Evolutionary conservation across 805 yeast genomes (phyloP).

Genomic region (Lachancea dasiensis): DNA sequence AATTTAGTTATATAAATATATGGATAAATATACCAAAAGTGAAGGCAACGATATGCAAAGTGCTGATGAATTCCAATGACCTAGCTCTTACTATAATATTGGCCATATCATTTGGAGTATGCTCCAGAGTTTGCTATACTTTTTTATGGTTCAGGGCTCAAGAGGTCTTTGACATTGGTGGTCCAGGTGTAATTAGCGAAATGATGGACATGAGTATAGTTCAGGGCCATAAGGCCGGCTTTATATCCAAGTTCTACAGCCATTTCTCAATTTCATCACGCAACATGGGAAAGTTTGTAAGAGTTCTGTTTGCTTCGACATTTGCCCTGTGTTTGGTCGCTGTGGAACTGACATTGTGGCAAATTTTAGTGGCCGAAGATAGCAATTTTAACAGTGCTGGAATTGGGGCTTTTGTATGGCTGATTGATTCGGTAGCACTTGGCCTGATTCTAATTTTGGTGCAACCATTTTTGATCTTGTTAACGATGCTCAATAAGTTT

Average conservation of each 20-base stretch:
- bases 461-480: constrained; percentile 28
- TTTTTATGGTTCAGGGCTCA: constrained; percentile 16
- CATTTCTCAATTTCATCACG: constrained; percentile 29
- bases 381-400: constrained; percentile 14
- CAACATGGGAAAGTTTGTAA: constrained; percentile 14
- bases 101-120: constrained; percentile 7
- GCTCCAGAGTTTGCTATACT: constrained; percentile 17
- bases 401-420: constrained; percentile 26
- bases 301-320: constrained; percentile 24
- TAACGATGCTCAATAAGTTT: constrained; percentile 28
- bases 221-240: constrained; percentile 15
- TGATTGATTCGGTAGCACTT: constrained; percentile 19
- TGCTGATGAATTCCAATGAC: constrained; percentile 1
- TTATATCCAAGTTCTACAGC: constrained; percentile 26
- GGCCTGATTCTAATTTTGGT: constrained; percentile 22
- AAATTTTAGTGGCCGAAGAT: constrained; percentile 23
- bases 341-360: constrained; percentile 31
- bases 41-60: no score
- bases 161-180: constrained; percentile 14
- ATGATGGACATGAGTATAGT: constrained; percentile 9
- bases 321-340: constrained; percentile 26
- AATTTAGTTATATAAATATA: no score
- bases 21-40: no score
- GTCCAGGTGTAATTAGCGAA: constrained; percentile 8
- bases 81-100: constrained; percentile 2